Evolutionary conservation across 345 rosid species (phyloP), one percentile per base, ranked within the genome.

Genomic region (Cardamine occulta): DNA sequence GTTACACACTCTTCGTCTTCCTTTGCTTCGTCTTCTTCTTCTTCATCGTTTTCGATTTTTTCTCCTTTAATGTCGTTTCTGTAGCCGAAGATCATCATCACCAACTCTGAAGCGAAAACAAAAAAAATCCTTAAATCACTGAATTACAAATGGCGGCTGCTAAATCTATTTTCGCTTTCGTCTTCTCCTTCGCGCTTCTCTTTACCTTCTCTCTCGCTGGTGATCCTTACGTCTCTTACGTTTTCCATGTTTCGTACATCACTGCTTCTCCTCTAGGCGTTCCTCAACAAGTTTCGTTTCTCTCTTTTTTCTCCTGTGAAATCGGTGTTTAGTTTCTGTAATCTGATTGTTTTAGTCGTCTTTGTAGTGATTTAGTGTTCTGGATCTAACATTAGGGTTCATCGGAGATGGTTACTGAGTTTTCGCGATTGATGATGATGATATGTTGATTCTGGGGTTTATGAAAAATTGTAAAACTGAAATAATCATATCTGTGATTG

Each of bases 231-330:
- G 82, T 82, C 49, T 77, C 71, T 24, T 90, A 72, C 70, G 86
- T 86, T 23, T 86, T 88, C 72, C 82, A 80, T 48, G 42, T 92
- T 59, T 79, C 97, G 40, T 94, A 92, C 80, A 81, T 81, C 55
- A 90, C 89, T 4, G 89, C 80, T 29, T 90, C 97, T 57, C 99
- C 97, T 72, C 86, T 94, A 7, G 97, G 96, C 63, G 86, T 86
- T 80, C 88, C 93, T 83, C 97, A 94, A 66, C 89, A 83, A 97
- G 99, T 91, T 60, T 24, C 52, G 15, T 19, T 73, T 51, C 21
- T 47, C 3, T 62, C 10, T 5, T 5, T 23, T 47, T 7, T 32
- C 15, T 42, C 37, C n/a, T 14, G 26, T 48, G 57, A 48, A 48
- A 71, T 15, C 1, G 32, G 29, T 40, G 60, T 49, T 53, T 18